Base-by-base conservation (phyloP, 2,329 filamentous ascomycete species). In the Tolypocladium sp. region DNA sequence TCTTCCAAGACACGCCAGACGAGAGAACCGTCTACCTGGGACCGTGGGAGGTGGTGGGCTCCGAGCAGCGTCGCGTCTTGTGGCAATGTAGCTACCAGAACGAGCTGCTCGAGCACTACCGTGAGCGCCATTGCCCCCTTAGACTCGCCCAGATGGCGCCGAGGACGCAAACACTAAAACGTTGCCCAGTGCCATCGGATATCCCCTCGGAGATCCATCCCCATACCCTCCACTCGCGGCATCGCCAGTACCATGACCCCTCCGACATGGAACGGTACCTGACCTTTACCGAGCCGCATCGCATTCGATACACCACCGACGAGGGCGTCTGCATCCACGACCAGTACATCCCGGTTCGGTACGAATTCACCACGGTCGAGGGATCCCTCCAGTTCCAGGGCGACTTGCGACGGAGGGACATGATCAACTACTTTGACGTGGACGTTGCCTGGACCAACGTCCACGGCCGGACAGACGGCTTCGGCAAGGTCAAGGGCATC, bases 21-120 rank as follows among this genome's bases (percentile, higher is more conserved):
- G 79, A 82, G 64, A 74, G 73, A 55, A 79, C 78, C 15, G 71
- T 82, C 53, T 81, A 81, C 61, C 73, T 82, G 9, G 79, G 79
- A n/a, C 79, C 79, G 5, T 82, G 79, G 79, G 77, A 81, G 64
- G 73, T 81, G 41, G 70, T 79, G 44, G 76, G 76, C 49, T 73
- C 74, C 44, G 76, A 78, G 60, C 74, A 76, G 38, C 77, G 78
- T 56, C 77, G 78, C 46, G 71, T 82, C n/a, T 67, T 79, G 44
- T 82, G 79, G 79, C 78, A 79, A 63, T 79, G 79, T 62, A 80
- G 77, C 63, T 82, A 82, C 64, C 74, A 77, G 64, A 76, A 77
- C 66, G 79, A 82, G 69, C 70, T 77, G 33, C 72, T 82, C 38
- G 79, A 82, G 64, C 79, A 82, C 63, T 81, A 76, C 61, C 69